phyloP scores from a whole-genome alignment of 371 early-diverging fungal genomes.

The Lichtheimia ramosa region DNA sequence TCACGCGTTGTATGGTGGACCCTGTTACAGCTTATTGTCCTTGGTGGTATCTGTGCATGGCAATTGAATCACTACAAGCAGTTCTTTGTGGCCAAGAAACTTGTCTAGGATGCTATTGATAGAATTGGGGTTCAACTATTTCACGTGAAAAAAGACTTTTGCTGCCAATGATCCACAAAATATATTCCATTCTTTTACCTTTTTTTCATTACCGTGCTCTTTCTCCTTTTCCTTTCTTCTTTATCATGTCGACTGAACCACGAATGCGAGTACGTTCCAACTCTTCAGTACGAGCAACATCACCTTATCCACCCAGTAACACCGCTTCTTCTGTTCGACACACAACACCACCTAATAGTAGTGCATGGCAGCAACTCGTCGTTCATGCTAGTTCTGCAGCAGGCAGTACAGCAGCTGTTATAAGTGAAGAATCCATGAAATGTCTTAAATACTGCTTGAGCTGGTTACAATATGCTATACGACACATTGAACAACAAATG shows the following conservation, averaged over 20 bases:
- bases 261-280: conserved; percentile 3
- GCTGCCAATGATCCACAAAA: no score
- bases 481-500: conserved; percentile 81
- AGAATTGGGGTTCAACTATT: no score
- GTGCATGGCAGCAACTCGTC: conserved; percentile 72
- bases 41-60: conserved; percentile 86
- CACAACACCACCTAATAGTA: conserved; percentile 9
- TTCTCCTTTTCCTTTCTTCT: not conserved
- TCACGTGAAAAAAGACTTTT: not conserved
- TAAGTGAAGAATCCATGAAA: conserved; percentile 79
- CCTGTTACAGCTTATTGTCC: conserved; percentile 76
- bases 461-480: conserved; percentile 84
- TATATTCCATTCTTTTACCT: not conserved
- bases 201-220: not conserved
- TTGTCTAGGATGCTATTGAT: conserved; percentile 59
- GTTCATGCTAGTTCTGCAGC: conserved; percentile 67
- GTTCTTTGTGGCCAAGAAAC: conserved; percentile 94
- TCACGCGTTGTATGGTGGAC: conserved; percentile 89
- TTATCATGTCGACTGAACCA: not conserved
- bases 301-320: conserved; percentile 14
- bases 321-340: not conserved
- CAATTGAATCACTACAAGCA: conserved; percentile 88
- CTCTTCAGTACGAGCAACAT: conserved; percentile 19
- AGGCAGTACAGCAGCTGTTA: conserved; percentile 69
- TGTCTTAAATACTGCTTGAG: conserved; percentile 77